Percentiles rank a stretch among this genome's conserved stretches.
Evolutionary conservation across 129 eudicot genomes (phyloP).

Genomic region (Flaveria ramosissima): DNA sequence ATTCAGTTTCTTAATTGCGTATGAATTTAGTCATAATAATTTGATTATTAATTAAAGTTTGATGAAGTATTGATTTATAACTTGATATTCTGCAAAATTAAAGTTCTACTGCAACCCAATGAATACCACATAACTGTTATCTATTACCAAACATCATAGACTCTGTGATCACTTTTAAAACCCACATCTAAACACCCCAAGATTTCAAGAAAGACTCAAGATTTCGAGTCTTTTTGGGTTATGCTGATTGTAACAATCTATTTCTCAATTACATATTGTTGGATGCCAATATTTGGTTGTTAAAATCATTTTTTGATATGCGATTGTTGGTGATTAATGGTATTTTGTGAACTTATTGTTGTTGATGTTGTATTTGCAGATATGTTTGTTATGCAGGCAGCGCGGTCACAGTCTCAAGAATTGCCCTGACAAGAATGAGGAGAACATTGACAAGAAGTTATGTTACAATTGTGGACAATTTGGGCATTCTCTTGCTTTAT

Average conservation of each 20-base stretch:
- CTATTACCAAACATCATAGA: not conserved
- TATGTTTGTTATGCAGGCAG: slow-evolving; percentile 82
- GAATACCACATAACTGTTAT: too few species aligned
- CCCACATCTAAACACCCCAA: not conserved
- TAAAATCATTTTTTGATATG: not conserved
- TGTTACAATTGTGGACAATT: slow-evolving; percentile 90
- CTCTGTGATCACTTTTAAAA: not conserved
- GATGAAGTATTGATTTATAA: too few species aligned
- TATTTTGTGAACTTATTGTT: slow-evolving; percentile 4
- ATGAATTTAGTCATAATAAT: not conserved
- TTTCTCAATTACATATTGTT: not conserved
- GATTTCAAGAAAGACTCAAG: not conserved
- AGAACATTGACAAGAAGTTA: slow-evolving; percentile 57
- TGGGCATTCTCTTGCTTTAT: slow-evolving; percentile 74
- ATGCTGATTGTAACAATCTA: not conserved
- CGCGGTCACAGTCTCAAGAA: slow-evolving; percentile 95
- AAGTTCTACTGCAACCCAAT: too few species aligned
- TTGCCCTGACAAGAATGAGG: slow-evolving; percentile 75
- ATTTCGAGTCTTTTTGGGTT: not conserved
- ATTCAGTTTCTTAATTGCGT: not conserved
- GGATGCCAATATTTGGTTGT: not conserved
- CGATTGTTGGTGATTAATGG: not conserved
- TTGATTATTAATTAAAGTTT: not conserved
- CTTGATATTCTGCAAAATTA: too few species aligned
- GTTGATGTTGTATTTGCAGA: slow-evolving; percentile 48